Conservation (phyloP, 371 early-diverging fungal genomes). For the Chytridium lagenaria region DNA sequence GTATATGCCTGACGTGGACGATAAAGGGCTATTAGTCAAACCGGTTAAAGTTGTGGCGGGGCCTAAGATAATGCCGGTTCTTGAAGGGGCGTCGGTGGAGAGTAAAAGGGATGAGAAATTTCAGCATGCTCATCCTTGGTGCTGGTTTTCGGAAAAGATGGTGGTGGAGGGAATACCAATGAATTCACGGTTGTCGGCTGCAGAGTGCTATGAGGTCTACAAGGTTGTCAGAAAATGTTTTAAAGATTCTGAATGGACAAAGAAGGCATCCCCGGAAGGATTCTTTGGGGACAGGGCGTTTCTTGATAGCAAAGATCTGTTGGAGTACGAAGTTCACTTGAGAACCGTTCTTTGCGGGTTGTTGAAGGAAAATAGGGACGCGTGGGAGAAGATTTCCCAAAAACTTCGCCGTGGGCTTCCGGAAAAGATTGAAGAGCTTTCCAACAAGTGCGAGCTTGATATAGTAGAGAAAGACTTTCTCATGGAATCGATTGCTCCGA, state of each 20-base stretch:
- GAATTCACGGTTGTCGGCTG: not conserved
- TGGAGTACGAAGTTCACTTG: not conserved
- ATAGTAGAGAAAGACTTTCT: not conserved
- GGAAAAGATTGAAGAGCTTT: not conserved
- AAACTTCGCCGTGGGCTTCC: not conserved
- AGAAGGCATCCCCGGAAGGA: not conserved
- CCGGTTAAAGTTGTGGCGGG: not conserved
- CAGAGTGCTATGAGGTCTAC: not conserved
- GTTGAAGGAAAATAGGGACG: not conserved
- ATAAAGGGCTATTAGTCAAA: not conserved
- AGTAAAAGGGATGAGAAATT: not conserved
- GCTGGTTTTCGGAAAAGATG: not conserved
- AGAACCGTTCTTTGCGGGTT: not conserved
- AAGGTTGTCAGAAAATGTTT: not conserved
- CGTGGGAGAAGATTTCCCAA: not conserved
- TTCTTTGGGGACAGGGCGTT: not conserved
- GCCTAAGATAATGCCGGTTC: too few species aligned
- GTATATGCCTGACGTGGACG: conserved; percentile 35
- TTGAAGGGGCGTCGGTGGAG: too few species aligned
- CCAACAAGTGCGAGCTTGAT: not conserved
- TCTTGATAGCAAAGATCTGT: not conserved
- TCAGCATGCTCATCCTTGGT: not conserved
- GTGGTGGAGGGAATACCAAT: not conserved
- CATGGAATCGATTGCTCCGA: not conserved
- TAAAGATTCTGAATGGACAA: not conserved